A percentile compares a stretch with the other conserved stretches of the same genome.
phyloP scores from a whole-genome alignment of 176 grass and related monocot genomes.

The Lolium perenne region DNA sequence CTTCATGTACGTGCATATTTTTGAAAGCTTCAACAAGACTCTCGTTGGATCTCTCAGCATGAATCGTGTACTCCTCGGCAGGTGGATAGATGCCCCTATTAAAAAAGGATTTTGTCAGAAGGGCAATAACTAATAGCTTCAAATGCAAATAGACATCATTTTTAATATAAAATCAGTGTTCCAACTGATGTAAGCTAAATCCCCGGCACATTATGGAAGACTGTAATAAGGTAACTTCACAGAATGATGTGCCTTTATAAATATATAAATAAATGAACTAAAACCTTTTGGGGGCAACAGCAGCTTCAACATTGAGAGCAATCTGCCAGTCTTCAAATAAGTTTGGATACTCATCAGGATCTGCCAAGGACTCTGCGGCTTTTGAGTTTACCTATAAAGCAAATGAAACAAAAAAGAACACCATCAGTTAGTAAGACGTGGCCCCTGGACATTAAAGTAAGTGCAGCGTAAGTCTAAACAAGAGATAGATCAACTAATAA shows the following conservation, averaged over 20 bases:
- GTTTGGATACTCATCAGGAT: constrained; percentile 88
- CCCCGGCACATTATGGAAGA: constrained; percentile 12
- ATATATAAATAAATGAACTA: constrained; percentile 23
- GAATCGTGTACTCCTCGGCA: constrained; percentile 71
- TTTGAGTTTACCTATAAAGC: constrained; percentile 75
- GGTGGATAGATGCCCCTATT: constrained; percentile 81
- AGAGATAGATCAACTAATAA: neutral
- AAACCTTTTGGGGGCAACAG: constrained; percentile 63
- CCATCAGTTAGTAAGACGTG: constrained; percentile 26
- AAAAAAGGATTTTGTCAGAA: constrained; percentile 7
- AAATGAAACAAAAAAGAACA: constrained; percentile 7
- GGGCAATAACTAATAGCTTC: neutral
- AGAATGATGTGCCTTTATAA: constrained; percentile 25
- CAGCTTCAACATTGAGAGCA: constrained; percentile 85
- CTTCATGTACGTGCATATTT: constrained; percentile 81
- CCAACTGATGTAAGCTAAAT: constrained; percentile 8
- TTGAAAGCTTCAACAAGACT: constrained; percentile 90
- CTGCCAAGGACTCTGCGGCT: constrained; percentile 92
- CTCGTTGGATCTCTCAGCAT: constrained; percentile 68
- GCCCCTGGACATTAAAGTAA: neutral
- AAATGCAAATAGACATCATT: neutral
- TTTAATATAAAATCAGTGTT: neutral
- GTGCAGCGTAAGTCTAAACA: neutral
- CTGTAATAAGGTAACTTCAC: constrained; percentile 2
- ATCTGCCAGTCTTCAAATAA: constrained; percentile 98